A percentile compares a stretch with the other conserved stretches of the same genome.
Evolutionary conservation across 768 basidiomycete genomes (phyloP).

Genomic region (Leucosporidium scottii): DNA sequence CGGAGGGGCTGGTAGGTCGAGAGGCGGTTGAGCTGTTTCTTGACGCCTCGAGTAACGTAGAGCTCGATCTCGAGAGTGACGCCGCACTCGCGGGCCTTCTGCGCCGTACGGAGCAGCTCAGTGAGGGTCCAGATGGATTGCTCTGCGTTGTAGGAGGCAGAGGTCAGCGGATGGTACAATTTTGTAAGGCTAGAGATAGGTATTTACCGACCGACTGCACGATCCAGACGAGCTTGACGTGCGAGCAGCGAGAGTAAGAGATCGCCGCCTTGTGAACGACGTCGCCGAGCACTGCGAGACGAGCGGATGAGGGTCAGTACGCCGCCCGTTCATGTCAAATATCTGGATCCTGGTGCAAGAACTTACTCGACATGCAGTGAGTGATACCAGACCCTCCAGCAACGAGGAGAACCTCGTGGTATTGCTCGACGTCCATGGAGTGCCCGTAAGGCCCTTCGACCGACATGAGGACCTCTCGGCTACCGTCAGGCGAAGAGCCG

Average conservation of each 20-base stretch:
- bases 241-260: background rate
- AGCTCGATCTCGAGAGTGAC: background rate
- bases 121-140: background rate
- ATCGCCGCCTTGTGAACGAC: background rate
- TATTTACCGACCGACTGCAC: slow-evolving; percentile 5
- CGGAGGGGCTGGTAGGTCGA: too few species aligned
- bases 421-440: background rate
- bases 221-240: slow-evolving; percentile 20
- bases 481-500: background rate
- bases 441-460: slow-evolving; percentile 26
- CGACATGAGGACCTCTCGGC: background rate
- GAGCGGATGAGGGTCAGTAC: too few species aligned
- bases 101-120: background rate
- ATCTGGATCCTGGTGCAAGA: too few species aligned
- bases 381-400: slow-evolving; percentile 31
- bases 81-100: background rate
- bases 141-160: background rate
- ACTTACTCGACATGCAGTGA: background rate
- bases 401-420: slow-evolving; percentile 18
- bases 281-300: slow-evolving; percentile 1
- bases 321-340: background rate
- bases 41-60: background rate
- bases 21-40: too few species aligned
- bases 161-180: background rate
- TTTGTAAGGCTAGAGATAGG: too few species aligned